Base-by-base conservation (phyloP, 768 basidiomycete genomes). In the Crassisporium funariophilum region DNA sequence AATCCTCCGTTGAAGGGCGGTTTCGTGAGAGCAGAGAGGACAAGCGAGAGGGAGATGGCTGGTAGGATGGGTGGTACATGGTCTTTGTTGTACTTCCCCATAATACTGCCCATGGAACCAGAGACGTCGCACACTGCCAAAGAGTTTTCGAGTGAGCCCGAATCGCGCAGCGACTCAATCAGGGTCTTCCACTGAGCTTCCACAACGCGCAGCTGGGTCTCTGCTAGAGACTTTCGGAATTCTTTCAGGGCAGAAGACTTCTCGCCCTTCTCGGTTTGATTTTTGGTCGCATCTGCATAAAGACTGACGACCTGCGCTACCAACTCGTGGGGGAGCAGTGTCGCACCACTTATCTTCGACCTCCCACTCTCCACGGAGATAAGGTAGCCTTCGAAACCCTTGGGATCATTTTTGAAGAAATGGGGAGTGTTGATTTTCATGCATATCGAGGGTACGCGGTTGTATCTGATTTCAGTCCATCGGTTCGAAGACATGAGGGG, bases 111-210 rank as follows among this genome's bases (percentile, higher is more conserved):
- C 88, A 88, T 89, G 7, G 83, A 85, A 0, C 83, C 86, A 0
- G 84, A 87, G 13, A 88, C 85, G 56, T 89, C 88, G 62, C 84
- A 88, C 20, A 88, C 56, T 0, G 86, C 86, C 19, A 90, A 58
- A 8, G 76, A 72, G 50, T 82, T 86, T 1, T 83, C 77, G 29
- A 90, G 55, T n/a, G 64, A 60, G 1, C 84, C 82, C 0, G 74
- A 66, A 22, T 79, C 77, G n/a, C 71, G 71, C 4, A 87, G 64
- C 4, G 69, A 70, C 13, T 69, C 63, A 24, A 88, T 64, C 35
- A 88, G 69, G 0, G 81, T 68, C 45, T 74, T 73, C 87, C 86
- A 89, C 63, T 89, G 87, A 0, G 74, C 78, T 50, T 88, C 78
- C 5, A 79, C 57, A 19, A 86, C 78, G 21, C 74, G 68, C 13